Conservation (phyloP, 2,329 filamentous ascomycete species). For the Paraphoma chrysanthemicola region DNA sequence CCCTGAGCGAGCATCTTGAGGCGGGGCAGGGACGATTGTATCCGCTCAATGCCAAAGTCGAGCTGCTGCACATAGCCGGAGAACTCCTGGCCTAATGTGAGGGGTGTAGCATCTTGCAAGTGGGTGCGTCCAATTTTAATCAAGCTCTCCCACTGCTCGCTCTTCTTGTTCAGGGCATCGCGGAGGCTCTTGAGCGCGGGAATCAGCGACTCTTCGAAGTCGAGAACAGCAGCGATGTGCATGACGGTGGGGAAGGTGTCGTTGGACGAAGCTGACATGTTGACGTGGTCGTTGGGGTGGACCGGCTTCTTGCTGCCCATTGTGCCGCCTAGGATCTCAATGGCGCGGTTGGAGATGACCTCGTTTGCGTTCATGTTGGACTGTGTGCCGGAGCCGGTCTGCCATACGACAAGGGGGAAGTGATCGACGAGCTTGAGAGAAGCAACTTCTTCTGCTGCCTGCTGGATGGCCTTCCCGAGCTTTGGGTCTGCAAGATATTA, state of each 20-base stretch:
- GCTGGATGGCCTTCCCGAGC: constrained; percentile 89
- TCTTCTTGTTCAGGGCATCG: constrained; percentile 84
- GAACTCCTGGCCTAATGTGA: constrained; percentile 97
- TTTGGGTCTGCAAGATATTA: constrained; percentile 71
- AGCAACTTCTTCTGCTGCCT: constrained; percentile 92
- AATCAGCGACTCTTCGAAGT: constrained; percentile 84
- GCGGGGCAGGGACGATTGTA: constrained; percentile 82
- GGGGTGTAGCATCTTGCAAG: constrained; percentile 93
- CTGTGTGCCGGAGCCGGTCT: constrained; percentile 97
- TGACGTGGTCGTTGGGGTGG: constrained; percentile 99
- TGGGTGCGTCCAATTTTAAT: constrained; percentile 99
- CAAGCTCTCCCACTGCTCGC: constrained; percentile 87
- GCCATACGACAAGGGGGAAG: constrained; percentile 99
- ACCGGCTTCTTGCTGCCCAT: constrained; percentile 99
- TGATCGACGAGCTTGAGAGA: constrained; percentile 93
- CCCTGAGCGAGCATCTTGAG: constrained; percentile 90
- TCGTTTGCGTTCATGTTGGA: constrained; percentile 99
- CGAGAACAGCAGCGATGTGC: constrained; percentile 97
- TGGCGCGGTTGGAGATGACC: constrained; percentile 98
- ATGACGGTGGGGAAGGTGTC: constrained; percentile 99
- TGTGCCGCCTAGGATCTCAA: constrained; percentile 91
- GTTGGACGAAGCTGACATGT: constrained; percentile 98
- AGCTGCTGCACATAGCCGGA: constrained; percentile 96
- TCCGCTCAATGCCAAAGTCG: constrained; percentile 85
- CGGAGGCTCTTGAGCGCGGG: constrained; percentile 84